Base-by-base conservation (phyloP, 2,329 filamentous ascomycete species). In the Lizonia empirigonia region DNA sequence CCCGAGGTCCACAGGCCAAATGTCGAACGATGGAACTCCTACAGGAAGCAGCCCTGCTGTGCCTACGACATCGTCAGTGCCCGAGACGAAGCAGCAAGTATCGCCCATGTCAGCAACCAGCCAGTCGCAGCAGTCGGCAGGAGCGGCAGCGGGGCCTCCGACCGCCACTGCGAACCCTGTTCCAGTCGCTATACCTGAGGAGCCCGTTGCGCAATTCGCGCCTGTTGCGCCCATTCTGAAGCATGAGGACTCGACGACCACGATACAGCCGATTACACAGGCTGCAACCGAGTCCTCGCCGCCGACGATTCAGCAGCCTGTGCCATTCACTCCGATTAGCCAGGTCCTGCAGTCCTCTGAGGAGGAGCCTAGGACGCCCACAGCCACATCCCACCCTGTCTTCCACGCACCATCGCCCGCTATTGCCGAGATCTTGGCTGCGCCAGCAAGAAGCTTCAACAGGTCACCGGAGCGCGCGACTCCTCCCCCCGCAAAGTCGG, bases 11-110 rank as follows among this genome's bases (percentile, higher is more conserved):
- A 44, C 35, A 4, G 56, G 60, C 8, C 57, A 66, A 29, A 47
- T 49, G 27, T 63, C 60, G 7, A 62, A 58, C 44, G 59, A 64
- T 33, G 50, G 59, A 4, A 63, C 59, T 5, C 59, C 65, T 7
- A 64, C 59, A 7, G 62, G 58, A 6, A 46, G 49, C 7, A 64
- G 48, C 33, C 50, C 58, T 8, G 49, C 51, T 18, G 51, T 48
- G 15, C 33, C 44, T 3, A 35, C 26, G 7, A 19, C 34, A 4
- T 38, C 41, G n/a, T 33, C 47, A 18, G 15, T 18, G 23, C 10
- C 29, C 2, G 48, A 56, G 29, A 29, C 26, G 15, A 44, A 16
- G 32, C 55, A 50, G 32, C 46, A 48, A 19, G n/a, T 39, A 4
- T 24, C 38, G 19, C 29, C 50, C 12, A 22, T 38, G 16, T 27